These are phyloP conservation scores for Dalechampia spathulata DNA, from an alignment of 441 rosid species.

Conservation along the genomic window DNA sequence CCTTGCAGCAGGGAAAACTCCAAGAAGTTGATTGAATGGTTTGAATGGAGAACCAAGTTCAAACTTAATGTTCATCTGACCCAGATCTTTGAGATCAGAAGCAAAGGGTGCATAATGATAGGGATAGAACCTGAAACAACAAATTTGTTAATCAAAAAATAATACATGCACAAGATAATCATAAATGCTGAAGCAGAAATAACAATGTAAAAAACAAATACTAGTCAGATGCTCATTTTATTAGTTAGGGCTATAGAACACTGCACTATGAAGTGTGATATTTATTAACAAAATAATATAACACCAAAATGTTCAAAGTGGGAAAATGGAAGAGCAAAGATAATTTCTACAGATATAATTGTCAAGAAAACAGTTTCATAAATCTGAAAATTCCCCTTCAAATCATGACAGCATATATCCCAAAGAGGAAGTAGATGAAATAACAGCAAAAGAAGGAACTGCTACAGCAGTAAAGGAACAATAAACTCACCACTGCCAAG, in stretches of 20 bases:
- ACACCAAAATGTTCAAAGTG: background rate
- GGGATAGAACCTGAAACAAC: constrained; percentile 80
- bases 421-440: background rate
- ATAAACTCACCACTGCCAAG: constrained; percentile 91
- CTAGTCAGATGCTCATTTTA: background rate
- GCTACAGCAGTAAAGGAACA: constrained; percentile 5
- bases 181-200: background rate
- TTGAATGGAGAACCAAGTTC: constrained; percentile 81
- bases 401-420: no score
- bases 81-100: constrained; percentile 83
- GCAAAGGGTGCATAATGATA: constrained; percentile 99
- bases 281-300: no score
- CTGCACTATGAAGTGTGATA: no score
- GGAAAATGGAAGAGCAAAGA: background rate
- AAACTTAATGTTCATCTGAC: constrained; percentile 54
- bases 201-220: background rate
- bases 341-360: background rate
- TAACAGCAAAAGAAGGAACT: background rate
- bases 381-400: background rate
- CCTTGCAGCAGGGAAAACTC: constrained; percentile 99
- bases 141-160: background rate
- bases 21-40: constrained; percentile 88
- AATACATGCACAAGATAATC: background rate
- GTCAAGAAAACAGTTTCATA: background rate
- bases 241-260: background rate